Evolutionary conservation across 176 grass and related monocot species (phyloP).

Genomic region (Oryza rufipogon): DNA sequence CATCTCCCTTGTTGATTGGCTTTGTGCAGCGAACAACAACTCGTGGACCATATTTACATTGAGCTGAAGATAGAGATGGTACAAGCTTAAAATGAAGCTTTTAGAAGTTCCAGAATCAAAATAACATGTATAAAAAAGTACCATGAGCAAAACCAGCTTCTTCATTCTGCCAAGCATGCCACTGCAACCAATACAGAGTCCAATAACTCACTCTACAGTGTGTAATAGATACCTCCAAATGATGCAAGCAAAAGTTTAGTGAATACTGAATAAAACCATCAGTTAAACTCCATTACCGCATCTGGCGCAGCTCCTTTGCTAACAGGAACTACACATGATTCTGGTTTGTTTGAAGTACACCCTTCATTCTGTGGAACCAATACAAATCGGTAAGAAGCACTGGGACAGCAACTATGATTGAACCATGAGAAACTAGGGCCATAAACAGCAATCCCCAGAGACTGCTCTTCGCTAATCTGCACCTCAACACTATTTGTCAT

Average conservation of each 20-base stretch:
- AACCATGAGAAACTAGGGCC: slow-evolving; percentile 86
- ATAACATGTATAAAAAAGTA: slow-evolving; percentile 42
- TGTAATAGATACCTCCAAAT: slow-evolving; percentile 12
- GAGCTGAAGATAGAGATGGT: slow-evolving; percentile 39
- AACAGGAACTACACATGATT: slow-evolving; percentile 45
- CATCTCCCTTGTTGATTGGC: slow-evolving; percentile 69
- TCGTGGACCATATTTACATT: slow-evolving; percentile 66
- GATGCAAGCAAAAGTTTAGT: slow-evolving; percentile 21
- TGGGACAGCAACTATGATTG: slow-evolving; percentile 89
- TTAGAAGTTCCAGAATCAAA: slow-evolving; percentile 19
- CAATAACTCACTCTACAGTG: slow-evolving; percentile 7
- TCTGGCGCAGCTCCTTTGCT: slow-evolving; percentile 34
- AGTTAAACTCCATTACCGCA: slow-evolving; percentile 46
- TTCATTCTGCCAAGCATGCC: slow-evolving; percentile 46
- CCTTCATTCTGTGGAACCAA: slow-evolving; percentile 28
- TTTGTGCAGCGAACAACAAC: slow-evolving; percentile 71
- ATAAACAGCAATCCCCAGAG: slow-evolving; percentile 75
- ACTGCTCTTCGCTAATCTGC: slow-evolving; percentile 54
- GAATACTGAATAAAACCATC: slow-evolving; percentile 18
- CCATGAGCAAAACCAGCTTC: slow-evolving; percentile 44
- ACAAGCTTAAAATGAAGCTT: slow-evolving; percentile 6
- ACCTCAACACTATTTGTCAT: slow-evolving; percentile 77
- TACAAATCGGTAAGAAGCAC: slow-evolving; percentile 68
- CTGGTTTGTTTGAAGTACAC: slow-evolving; percentile 18
- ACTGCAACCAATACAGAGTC: slow-evolving; percentile 56